Evolutionary conservation across 768 basidiomycete species (phyloP).

Genomic region (Lactifluus subvellereus): DNA sequence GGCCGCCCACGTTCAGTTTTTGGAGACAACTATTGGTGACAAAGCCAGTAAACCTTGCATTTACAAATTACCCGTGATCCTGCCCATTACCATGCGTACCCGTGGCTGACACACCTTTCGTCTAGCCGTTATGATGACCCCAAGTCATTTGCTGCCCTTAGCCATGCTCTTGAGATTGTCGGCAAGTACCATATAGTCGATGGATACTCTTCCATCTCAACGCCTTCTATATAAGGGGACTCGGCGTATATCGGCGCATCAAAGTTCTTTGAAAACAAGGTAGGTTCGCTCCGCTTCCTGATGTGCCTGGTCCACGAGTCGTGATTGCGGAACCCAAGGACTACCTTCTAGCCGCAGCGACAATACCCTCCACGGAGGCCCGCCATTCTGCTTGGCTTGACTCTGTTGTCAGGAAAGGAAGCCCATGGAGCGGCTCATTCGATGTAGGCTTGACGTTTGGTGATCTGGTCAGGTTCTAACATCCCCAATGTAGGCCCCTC

Average conservation of each 20-base stretch:
- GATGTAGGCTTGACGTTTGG: slow-evolving; percentile 32
- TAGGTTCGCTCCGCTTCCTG: slow-evolving; percentile 27
- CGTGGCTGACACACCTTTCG: neutral
- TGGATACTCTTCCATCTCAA: neutral
- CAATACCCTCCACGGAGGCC: slow-evolving; percentile 54
- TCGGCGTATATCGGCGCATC: slow-evolving; percentile 56
- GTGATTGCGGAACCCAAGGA: slow-evolving; percentile 25
- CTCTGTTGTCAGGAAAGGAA: slow-evolving; percentile 41
- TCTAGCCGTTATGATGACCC: slow-evolving; percentile 42
- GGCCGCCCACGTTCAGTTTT: slow-evolving; percentile 36
- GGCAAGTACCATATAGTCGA: slow-evolving; percentile 24
- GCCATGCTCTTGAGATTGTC: slow-evolving; percentile 51
- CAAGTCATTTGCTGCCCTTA: slow-evolving; percentile 43
- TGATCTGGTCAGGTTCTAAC: slow-evolving; percentile 31
- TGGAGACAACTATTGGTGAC: slow-evolving; percentile 33
- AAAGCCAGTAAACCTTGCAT: slow-evolving; percentile 36
- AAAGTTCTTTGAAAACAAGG: slow-evolving; percentile 40
- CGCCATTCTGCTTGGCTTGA: slow-evolving; percentile 61
- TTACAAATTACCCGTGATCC: slow-evolving; percentile 32
- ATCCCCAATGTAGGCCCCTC: slow-evolving; percentile 34
- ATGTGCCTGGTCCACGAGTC: slow-evolving; percentile 22
- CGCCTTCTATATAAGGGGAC: slow-evolving; percentile 20
- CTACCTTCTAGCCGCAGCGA: slow-evolving; percentile 49
- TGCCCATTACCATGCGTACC: neutral
- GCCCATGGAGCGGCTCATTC: slow-evolving; percentile 55